A percentile compares a stretch with the other conserved stretches of the same genome.
Evolutionary conservation across 1,284 basidiomycete genomes (phyloP).

Genomic region (Cryptococcus sp.): DNA sequence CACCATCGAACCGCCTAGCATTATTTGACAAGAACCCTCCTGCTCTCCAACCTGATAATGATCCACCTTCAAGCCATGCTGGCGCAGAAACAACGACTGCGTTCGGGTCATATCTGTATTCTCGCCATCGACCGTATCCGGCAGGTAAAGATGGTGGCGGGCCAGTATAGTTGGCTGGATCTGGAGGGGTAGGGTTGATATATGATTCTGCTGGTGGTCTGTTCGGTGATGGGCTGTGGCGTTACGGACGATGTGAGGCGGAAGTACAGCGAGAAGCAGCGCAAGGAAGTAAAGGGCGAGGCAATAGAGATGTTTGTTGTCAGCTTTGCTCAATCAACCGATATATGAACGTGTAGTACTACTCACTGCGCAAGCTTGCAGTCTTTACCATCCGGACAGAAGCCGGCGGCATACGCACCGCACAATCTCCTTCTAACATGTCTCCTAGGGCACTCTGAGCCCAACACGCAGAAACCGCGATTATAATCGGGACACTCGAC

Average conservation of each 20-base stretch:
- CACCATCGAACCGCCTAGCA: constrained; percentile 46
- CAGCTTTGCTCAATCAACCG: not conserved
- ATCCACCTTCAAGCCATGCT: constrained; percentile 48
- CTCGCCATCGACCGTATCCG: constrained; percentile 72
- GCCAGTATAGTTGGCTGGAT: constrained; percentile 70
- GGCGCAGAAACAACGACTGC: constrained; percentile 45
- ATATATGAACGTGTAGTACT: too few species aligned
- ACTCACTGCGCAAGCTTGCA: constrained; percentile 90
- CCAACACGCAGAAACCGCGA: constrained; percentile 84
- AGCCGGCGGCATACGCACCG: constrained; percentile 87
- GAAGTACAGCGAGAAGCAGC: constrained; percentile 4
- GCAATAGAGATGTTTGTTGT: too few species aligned
- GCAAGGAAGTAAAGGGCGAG: not conserved
- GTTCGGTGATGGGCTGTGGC: constrained; percentile 37
- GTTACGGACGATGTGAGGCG: constrained; percentile 1
- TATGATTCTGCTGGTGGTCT: constrained; percentile 71
- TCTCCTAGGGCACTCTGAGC: constrained; percentile 85
- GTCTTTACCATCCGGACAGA: constrained; percentile 90
- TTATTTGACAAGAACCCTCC: constrained; percentile 41
- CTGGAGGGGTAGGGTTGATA: constrained; percentile 72
- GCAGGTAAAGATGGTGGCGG: constrained; percentile 72
- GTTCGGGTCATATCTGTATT: constrained; percentile 73
- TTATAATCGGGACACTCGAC: constrained; percentile 96
- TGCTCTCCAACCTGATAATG: constrained; percentile 42
- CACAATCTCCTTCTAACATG: constrained; percentile 90